phyloP scores from a whole-genome alignment of 306 rosid genomes.

The Neltuma alba region DNA sequence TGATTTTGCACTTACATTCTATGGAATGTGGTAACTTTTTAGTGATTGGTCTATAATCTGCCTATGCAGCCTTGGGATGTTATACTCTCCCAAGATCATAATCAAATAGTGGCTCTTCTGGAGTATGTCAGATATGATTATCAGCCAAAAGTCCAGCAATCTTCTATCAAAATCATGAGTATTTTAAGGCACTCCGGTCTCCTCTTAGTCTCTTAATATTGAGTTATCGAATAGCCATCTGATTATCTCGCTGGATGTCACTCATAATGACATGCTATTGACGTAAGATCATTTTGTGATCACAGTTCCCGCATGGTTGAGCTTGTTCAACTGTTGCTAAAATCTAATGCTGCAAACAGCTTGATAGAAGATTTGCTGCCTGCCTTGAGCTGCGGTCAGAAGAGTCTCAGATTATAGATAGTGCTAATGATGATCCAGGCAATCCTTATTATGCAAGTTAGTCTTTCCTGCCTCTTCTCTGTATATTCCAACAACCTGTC shows the following conservation, averaged over 20 bases:
- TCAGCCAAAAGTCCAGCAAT: constrained; percentile 84
- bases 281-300: constrained; percentile 38
- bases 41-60: no score
- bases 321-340: constrained; percentile 81
- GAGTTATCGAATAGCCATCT: constrained; percentile 13
- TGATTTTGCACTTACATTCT: neutral
- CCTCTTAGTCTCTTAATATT: constrained; percentile 33
- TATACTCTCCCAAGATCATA: constrained; percentile 92
- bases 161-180: constrained; percentile 94
- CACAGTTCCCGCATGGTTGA: constrained; percentile 95
- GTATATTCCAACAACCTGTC: constrained; percentile 10
- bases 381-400: constrained; percentile 91
- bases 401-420: constrained; percentile 71
- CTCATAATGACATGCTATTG: constrained; percentile 24
- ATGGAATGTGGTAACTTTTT: neutral
- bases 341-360: constrained; percentile 74
- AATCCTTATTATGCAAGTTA: constrained; percentile 93
- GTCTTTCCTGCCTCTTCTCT: constrained; percentile 15
- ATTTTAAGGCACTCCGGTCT: constrained; percentile 68
- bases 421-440: constrained; percentile 80
- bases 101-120: constrained; percentile 85
- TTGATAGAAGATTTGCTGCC: constrained; percentile 96
- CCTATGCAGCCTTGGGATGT: constrained; percentile 88
- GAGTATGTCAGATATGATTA: constrained; percentile 97
- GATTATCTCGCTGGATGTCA: constrained; percentile 4